Evolutionary conservation across 1,139 yeast species (phyloP), one percentile per base, ranked within the genome.

Genomic region (Saccharomyces hybrid): DNA sequence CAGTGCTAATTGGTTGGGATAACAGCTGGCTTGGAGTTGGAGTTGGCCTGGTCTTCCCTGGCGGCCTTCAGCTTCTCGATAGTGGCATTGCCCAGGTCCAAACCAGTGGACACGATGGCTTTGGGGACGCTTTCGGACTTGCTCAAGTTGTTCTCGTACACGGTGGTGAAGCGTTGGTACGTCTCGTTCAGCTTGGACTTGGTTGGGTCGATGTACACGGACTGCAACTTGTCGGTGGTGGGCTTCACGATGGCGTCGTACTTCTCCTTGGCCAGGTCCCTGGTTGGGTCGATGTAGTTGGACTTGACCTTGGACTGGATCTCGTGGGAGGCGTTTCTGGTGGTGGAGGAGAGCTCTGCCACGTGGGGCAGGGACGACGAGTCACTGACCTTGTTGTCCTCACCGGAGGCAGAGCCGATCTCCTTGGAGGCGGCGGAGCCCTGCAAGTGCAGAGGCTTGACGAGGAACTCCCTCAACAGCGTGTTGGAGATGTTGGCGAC

Each of bases 71-170:
- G 50, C 52, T 61, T 66, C 38, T 62, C 67, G 1, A 67, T 47
- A 8, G 70, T 67, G 50, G 57, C 47, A 38, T 59, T 57, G 50
- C 69, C 69, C 20, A 67, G 55, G 20, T 67, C 70, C 26, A 61
- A 56, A 29, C 71, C 70, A 2, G 71, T 68, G 31, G 64, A 58
- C n/a, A 66, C 62, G 23, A 68, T 55, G 5, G 71, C 71, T 23
- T 63, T 61, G 26, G 71, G 70, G n/a, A 68, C 61, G 46, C 66
- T 65, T 46, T 67, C 68, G 46, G 62, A 57, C 52, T 64, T 63
- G 52, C 53, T 61, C 47, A 65, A 51, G 46, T 66, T 66, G 46
- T 58, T 58, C 51, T 66, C 69, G 53, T 67, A 67, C 42, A 60
- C 59, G 5, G 57, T 57, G 1, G 68, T 61, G n/a, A 67, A 67